phyloP scores from a whole-genome alignment of 805 yeast genomes.

The Candida tibetensis region DNA sequence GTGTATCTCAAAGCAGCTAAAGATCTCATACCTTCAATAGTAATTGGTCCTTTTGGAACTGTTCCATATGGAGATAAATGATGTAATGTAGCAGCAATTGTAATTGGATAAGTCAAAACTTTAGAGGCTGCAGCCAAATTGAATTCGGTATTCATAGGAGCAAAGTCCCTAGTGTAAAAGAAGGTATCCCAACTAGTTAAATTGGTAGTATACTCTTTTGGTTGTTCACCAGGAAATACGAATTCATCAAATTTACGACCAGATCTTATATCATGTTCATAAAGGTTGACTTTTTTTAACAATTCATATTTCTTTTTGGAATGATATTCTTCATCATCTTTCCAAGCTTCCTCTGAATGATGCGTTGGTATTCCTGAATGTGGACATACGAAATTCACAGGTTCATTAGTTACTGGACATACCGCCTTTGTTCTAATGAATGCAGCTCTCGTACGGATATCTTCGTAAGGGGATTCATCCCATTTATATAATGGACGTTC shows the following conservation, averaged over 20 bases:
- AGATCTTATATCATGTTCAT: slow-evolving; percentile 91
- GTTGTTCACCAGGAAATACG: slow-evolving; percentile 82
- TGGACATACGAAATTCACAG: slow-evolving; percentile 86
- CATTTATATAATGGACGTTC: slow-evolving; percentile 54
- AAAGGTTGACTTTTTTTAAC: slow-evolving; percentile 82
- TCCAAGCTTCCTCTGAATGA: slow-evolving; percentile 88
- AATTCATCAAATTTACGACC: slow-evolving; percentile 96
- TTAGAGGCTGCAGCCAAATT: slow-evolving; percentile 94
- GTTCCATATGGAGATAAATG: slow-evolving; percentile 80
- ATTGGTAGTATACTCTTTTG: slow-evolving; percentile 70
- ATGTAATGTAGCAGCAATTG: slow-evolving; percentile 81
- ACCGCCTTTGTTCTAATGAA: slow-evolving; percentile 80
- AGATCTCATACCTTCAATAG: slow-evolving; percentile 90
- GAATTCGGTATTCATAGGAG: slow-evolving; percentile 95
- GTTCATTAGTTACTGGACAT: slow-evolving; percentile 85
- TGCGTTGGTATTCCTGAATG: slow-evolving; percentile 96
- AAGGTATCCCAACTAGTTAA: slow-evolving; percentile 88
- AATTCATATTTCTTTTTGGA: slow-evolving; percentile 60
- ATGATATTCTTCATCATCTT: slow-evolving; percentile 72
- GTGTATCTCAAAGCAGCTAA: slow-evolving; percentile 91
- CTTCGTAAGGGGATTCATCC: slow-evolving; percentile 91
- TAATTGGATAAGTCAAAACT: slow-evolving; percentile 88
- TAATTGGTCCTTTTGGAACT: slow-evolving; percentile 81
- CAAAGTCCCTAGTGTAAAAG: slow-evolving; percentile 87
- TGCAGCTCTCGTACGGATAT: slow-evolving; percentile 87